phyloP scores from a whole-genome alignment of 108 stramenopile genomes.

The Cyclotella atomus region DNA sequence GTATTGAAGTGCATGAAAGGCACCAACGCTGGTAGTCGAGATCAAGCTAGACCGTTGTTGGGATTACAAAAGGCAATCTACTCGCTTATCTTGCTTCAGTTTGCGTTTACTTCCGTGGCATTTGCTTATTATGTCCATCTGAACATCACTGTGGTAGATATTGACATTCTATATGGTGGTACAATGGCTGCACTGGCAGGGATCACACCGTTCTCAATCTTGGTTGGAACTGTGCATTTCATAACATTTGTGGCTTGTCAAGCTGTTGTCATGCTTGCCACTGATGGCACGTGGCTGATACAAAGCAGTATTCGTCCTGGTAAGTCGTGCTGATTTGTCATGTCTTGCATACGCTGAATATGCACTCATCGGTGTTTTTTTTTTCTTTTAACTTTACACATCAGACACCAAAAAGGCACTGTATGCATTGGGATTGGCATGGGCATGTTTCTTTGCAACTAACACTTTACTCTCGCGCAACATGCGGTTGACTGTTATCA shows the following conservation, averaged over 20 bases:
- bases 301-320: conserved; percentile 40
- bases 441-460: conserved; percentile 32
- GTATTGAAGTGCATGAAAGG: background rate
- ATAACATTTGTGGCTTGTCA: conserved; percentile 39
- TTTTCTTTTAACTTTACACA: too few relatives aligned
- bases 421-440: conserved; percentile 3
- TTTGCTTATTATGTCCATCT: conserved; percentile 45
- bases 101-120: conserved; percentile 33
- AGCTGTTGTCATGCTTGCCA: conserved; percentile 39
- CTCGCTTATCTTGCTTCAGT: conserved; percentile 26
- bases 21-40: background rate
- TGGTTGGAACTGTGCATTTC: conserved; percentile 35
- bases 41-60: conserved; percentile 18
- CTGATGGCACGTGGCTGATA: conserved; percentile 48
- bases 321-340: background rate
- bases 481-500: conserved; percentile 2
- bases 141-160: conserved; percentile 33
- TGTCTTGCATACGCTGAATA: background rate
- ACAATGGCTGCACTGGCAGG: conserved; percentile 36
- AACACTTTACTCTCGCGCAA: conserved; percentile 22
- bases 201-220: conserved; percentile 25
- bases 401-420: conserved; percentile 31
- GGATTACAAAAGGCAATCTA: conserved; percentile 37
- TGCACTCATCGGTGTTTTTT: too few relatives aligned
- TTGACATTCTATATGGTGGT: conserved; percentile 38